A percentile compares a stretch with the other conserved stretches of the same genome.
Evolutionary conservation across 345 rosid genomes (phyloP).

Genomic region (Cardamine occulta): DNA sequence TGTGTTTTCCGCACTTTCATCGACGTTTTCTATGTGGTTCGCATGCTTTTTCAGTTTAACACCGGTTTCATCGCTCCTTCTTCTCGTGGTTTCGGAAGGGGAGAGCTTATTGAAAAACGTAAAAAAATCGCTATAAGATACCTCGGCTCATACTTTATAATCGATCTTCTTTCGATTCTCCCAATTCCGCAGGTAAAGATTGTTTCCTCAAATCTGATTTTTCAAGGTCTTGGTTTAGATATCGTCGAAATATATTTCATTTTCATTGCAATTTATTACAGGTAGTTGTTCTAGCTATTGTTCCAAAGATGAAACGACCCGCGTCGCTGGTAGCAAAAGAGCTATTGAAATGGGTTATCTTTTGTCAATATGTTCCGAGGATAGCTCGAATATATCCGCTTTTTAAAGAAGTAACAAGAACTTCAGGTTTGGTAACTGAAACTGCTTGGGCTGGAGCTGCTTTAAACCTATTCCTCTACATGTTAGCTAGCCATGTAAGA

Average conservation of each 20-base stretch:
- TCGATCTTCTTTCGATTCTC: conserved; percentile 48
- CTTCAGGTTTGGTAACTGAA: conserved; percentile 47
- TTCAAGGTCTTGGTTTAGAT: not conserved
- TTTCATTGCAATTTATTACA: conserved; percentile 3
- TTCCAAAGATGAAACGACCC: conserved; percentile 29
- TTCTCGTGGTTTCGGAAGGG: conserved; percentile 50
- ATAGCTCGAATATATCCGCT: conserved; percentile 43
- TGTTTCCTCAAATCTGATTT: not conserved
- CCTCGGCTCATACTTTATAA: conserved; percentile 37
- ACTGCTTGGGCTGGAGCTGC: conserved; percentile 54
- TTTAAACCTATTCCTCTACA: conserved; percentile 45
- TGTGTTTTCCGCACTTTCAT: conserved; percentile 46
- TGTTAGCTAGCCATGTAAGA: conserved; percentile 49
- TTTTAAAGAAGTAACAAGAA: conserved; percentile 46
- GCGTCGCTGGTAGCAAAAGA: conserved; percentile 43
- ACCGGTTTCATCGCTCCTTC: conserved; percentile 47
- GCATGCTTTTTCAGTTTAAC: conserved; percentile 43
- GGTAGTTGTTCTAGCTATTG: conserved; percentile 46
- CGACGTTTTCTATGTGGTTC: conserved; percentile 43
- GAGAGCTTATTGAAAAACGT: conserved; percentile 39
- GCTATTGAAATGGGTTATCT: conserved; percentile 44
- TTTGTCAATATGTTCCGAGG: conserved; percentile 48
- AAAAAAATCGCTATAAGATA: conserved; percentile 43
- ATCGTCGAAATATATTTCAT: not conserved
- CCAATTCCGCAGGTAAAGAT: conserved; percentile 48